Conservation (phyloP, 2,329 filamentous ascomycete genomes). For the Orbilia brochopaga region DNA sequence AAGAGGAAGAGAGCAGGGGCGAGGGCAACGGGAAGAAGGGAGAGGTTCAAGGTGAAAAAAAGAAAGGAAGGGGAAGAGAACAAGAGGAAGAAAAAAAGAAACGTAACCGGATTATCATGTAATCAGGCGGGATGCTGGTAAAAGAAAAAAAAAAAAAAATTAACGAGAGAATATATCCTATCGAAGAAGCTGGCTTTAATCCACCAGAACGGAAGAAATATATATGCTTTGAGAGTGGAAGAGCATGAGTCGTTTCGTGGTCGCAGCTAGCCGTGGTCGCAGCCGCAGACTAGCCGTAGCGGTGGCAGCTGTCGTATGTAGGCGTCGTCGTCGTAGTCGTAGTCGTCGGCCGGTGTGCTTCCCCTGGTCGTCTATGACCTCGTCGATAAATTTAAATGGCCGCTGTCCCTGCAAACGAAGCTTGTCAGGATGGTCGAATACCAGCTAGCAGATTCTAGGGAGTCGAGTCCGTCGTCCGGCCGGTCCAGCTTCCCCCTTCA, state of each 20-base stretch:
- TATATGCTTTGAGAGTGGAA: constrained; percentile 12
- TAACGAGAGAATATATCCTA: constrained; percentile 6
- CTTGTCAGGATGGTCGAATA: neutral
- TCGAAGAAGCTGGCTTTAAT: neutral
- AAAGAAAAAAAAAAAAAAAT: constrained; percentile 10
- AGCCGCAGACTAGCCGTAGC: neutral
- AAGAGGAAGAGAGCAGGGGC: constrained; percentile 28
- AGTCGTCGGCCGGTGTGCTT: constrained; percentile 28
- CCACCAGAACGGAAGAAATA: constrained; percentile 9
- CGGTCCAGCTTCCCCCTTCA: constrained; percentile 37
- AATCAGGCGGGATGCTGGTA: neutral
- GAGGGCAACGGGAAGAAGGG: constrained; percentile 16
- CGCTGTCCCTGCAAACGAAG: constrained; percentile 38
- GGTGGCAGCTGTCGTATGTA: too few species aligned
- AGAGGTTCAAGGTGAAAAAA: constrained; percentile 3
- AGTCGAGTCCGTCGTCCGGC: constrained; percentile 36
- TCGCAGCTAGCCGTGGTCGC: neutral
- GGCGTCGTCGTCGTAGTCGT: neutral
- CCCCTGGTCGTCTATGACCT: constrained; percentile 26
- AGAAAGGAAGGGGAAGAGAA: constrained; percentile 8
- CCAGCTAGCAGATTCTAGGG: constrained; percentile 21
- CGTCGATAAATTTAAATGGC: constrained; percentile 50
- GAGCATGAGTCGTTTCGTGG: constrained; percentile 39
- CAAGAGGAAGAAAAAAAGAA: constrained; percentile 6
- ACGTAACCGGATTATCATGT: constrained; percentile 6